Base-by-base conservation (phyloP, 2,329 filamentous ascomycete genomes). In the Thelonectria olida region DNA sequence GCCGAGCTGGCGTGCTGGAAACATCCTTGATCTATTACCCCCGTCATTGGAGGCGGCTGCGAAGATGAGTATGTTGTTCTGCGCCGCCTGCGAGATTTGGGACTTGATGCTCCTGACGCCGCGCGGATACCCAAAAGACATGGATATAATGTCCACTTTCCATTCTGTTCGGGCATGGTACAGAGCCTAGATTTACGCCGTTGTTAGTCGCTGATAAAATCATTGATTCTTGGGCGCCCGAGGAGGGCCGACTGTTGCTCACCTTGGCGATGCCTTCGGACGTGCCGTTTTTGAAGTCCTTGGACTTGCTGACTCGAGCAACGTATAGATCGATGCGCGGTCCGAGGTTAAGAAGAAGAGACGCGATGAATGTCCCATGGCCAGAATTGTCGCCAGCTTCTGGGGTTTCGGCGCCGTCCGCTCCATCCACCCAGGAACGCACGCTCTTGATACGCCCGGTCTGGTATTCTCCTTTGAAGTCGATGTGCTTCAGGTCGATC, bases 111-210 rank as follows among this genome's bases (percentile, higher is more conserved):
- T 8, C 0, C 53, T 20, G 5, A 54, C 41, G 2, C 53, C 38
- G 0, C 66, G 60, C 0, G 56, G 54, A 28, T 49, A 64, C 2
- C 68, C 70, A 36, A 70, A 68, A 2, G 66, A 70, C 62, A 70
- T 65, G 34, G 64, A 70, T 25, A 70, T 65, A 17, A 69, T 62
- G 19, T 69, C 67, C 2, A 67, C 66, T 0, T 54, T 15, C 62
- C 66, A 65, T 1, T 48, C 36, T 1, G 58, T 17, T 3, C 62
- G 52, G 3, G 61, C 64, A n/a, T 53, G n/a, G 1, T 55, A 34
- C 6, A 69, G 67, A 6, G 64, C 66, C 66, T 68, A 5, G 3
- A 9, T n/a, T n/a, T n/a, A n/a, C n/a, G n/a, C n/a, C n/a, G n/a
- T n/a, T n/a, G n/a, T n/a, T n/a, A n/a, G n/a, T n/a, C n/a, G n/a